Evolutionary conservation across 768 basidiomycete genomes (phyloP).

Genomic region (Mycena capillaripes): DNA sequence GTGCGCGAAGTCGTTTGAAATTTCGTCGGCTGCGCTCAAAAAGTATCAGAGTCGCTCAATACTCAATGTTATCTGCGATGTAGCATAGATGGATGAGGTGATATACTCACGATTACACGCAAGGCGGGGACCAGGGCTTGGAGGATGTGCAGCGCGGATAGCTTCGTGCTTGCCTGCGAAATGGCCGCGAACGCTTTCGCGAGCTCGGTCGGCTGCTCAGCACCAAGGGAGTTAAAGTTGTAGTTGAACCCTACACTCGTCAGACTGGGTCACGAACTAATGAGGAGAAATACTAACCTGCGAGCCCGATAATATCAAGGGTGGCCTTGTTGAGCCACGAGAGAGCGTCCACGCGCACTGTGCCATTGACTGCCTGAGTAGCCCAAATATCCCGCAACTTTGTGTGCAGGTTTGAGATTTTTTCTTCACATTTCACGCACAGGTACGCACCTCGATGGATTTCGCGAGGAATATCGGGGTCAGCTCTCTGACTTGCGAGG

Average conservation of each 20-base stretch:
- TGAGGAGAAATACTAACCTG: constrained; percentile 62
- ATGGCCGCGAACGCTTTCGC: constrained; percentile 54
- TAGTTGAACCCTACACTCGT: constrained; percentile 30
- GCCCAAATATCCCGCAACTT: constrained; percentile 54
- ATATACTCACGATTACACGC: not conserved
- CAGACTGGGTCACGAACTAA: constrained; percentile 41
- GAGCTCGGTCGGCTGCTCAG: constrained; percentile 50
- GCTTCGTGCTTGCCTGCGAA: not conserved
- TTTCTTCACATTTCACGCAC: too few relatives aligned
- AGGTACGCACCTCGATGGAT: too few relatives aligned
- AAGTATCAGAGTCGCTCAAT: not conserved
- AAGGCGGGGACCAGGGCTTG: not conserved
- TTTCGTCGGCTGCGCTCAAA: not conserved
- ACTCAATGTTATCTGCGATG: not conserved
- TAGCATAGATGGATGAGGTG: too few relatives aligned
- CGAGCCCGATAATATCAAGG: too few relatives aligned
- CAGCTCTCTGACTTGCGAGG: too few relatives aligned
- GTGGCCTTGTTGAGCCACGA: constrained; percentile 67
- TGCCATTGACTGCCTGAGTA: constrained; percentile 36
- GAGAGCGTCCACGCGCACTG: constrained; percentile 57
- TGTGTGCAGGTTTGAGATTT: not conserved
- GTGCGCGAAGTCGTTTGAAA: not conserved
- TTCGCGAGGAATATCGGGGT: too few relatives aligned
- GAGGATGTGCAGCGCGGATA: not conserved
- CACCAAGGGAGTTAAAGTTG: constrained; percentile 30